Base-by-base conservation (phyloP, 805 yeast genomes). In the Cyberlindnera samutprakarnensis region DNA sequence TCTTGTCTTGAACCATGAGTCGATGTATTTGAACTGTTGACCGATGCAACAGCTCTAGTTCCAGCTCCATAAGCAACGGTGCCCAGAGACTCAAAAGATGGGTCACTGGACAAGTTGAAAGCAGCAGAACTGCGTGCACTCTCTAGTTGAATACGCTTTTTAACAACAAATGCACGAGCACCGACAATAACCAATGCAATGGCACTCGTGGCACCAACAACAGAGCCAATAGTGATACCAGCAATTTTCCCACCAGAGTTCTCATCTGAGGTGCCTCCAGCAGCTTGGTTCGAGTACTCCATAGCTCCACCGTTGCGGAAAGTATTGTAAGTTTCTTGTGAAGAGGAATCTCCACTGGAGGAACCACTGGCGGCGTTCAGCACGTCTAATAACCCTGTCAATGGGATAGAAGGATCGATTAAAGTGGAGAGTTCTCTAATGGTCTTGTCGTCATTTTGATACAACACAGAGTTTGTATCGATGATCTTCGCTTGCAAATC, bases 161-260 rank as follows among this genome's bases (percentile, higher is more conserved):
- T 39, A 9, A 43, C 42, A 43, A 67, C 68, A 56, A 63, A 73
- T 42, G 62, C 60, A 50, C 70, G 67, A 50, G 72, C 70, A 41
- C 72, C 61, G 24, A 76, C 49, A 34, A 75, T 61, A 64, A 86
- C 68, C 14, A 72, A 58, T 0, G 73, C 64, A 49, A 83, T 70
- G 53, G 83, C 82, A 8, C 72, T 60, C 7, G 71, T 61, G 28
- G 84, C 78, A 33, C 96, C 96, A 11, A 72, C 75, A 19, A 84
- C 76, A 6, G 94, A 76, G 28, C 96, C 96, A 25, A 85, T 68
- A 11, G 90, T 78, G 32, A 87, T 72, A 23, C 94, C 95, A 17
- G 82, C 78, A 16, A 84, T 68, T 39, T 68, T 68, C 28, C 61
- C 59, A 38, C 59, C 60, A 18, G 21, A 30, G 4, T 27, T 21